Evolutionary conservation across 805 yeast species (phyloP).

Genomic region (Candida pini): DNA sequence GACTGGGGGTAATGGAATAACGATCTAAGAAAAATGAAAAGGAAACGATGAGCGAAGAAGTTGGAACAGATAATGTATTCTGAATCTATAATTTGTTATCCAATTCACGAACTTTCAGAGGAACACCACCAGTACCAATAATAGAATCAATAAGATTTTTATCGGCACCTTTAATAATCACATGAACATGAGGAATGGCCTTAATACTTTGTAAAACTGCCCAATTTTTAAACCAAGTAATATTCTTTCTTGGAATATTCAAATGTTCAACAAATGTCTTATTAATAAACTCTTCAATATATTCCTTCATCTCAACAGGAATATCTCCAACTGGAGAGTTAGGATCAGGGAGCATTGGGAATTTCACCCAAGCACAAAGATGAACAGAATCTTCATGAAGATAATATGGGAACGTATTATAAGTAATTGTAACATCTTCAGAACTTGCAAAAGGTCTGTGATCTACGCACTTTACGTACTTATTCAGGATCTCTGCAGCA

Average conservation of each 20-base stretch:
- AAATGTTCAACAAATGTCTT: conserved; percentile 43
- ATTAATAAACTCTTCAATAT: conserved; percentile 40
- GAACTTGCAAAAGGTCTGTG: conserved; percentile 36
- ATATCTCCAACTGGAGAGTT: conserved; percentile 46
- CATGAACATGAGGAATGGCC: conserved; percentile 66
- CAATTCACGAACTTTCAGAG: conserved; percentile 7
- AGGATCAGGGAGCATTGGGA: conserved; percentile 47
- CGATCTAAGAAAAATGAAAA: too few species aligned
- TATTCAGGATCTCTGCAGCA: conserved; percentile 6
- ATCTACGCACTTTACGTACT: conserved; percentile 26
- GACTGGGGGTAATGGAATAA: too few species aligned
- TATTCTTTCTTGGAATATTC: conserved; percentile 33
- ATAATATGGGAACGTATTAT: conserved; percentile 64
- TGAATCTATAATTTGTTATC: too few species aligned
- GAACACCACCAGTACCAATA: conserved; percentile 17
- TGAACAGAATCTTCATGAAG: conserved; percentile 48
- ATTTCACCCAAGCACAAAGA: conserved; percentile 63
- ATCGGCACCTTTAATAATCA: conserved; percentile 40
- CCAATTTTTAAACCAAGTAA: conserved; percentile 70
- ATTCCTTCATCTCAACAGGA: conserved; percentile 32
- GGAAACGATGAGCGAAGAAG: too few species aligned
- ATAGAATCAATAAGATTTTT: conserved; percentile 19
- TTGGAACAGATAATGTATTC: too few species aligned
- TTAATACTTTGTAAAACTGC: conserved; percentile 61
- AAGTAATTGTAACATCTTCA: conserved; percentile 39